Conservation (phyloP, 169 alveolate genomes). For the Blepharisma undulans region DNA sequence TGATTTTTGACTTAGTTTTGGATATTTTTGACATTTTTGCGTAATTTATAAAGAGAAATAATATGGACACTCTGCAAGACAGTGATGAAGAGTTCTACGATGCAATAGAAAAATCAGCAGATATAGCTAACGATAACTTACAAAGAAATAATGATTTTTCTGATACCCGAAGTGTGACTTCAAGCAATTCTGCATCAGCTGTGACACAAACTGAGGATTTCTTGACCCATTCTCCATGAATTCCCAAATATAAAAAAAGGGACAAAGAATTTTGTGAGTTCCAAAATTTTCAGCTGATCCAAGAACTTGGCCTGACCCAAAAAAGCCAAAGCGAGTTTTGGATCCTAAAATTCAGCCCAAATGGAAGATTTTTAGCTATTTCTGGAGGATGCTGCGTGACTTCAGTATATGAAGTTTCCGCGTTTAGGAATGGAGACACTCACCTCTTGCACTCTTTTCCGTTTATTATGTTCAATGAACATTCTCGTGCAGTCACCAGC, state of each 20-base stretch:
- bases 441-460: background rate
- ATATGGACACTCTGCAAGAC: background rate
- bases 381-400: background rate
- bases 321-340: background rate
- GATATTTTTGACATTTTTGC: background rate
- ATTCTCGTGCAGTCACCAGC: background rate
- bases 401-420: background rate
- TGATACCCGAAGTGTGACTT: background rate
- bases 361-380: background rate
- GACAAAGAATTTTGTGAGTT: background rate
- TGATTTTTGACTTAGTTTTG: background rate
- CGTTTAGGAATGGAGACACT: background rate
- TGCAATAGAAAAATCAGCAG: constrained; percentile 11
- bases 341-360: background rate
- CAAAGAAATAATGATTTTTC: background rate
- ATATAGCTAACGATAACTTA: background rate
- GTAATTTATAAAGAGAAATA: background rate
- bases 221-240: background rate
- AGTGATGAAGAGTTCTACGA: constrained; percentile 32
- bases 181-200: background rate
- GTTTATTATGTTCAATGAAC: background rate
- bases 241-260: background rate
- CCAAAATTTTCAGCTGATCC: background rate
- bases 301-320: background rate
- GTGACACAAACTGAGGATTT: background rate